Evolutionary conservation across 306 rosid genomes (phyloP).

Genomic region (Vigna angularis): DNA sequence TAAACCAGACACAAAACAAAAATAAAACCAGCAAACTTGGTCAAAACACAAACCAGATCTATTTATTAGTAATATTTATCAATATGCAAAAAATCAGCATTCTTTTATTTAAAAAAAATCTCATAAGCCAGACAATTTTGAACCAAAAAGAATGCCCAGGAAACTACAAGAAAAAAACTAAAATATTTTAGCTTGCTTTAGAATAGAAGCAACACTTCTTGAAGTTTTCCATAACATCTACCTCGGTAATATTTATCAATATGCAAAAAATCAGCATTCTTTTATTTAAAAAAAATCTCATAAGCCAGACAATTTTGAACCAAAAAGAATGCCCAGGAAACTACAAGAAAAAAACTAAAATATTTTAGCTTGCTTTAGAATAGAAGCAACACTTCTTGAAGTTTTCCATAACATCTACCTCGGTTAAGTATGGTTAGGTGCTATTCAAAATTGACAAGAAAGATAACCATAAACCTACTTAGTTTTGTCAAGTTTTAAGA

Average conservation of each 20-base stretch:
- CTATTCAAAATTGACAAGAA: constrained; percentile 25
- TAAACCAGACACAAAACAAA: background rate
- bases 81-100: background rate
- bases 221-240: constrained; percentile 30
- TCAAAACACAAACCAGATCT: constrained; percentile 25
- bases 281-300: background rate
- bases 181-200: background rate
- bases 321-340: constrained; percentile 3
- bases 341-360: background rate
- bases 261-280: too few relatives aligned
- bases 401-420: constrained; percentile 29
- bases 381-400: constrained; percentile 23
- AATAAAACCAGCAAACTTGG: constrained; percentile 6
- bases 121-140: constrained; percentile 1
- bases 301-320: constrained; percentile 16
- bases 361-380: background rate
- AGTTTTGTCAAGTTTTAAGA: background rate
- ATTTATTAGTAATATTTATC: background rate
- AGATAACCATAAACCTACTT: background rate
- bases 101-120: background rate
- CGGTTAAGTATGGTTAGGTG: background rate
- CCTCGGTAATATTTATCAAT: too few relatives aligned
- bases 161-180: background rate
- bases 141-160: constrained; percentile 8
- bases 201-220: constrained; percentile 27